Percentiles rank a stretch among this genome's conserved stretches.
Conservation (phyloP, 106 monocot species). For the Hemerocallis citrina region DNA sequence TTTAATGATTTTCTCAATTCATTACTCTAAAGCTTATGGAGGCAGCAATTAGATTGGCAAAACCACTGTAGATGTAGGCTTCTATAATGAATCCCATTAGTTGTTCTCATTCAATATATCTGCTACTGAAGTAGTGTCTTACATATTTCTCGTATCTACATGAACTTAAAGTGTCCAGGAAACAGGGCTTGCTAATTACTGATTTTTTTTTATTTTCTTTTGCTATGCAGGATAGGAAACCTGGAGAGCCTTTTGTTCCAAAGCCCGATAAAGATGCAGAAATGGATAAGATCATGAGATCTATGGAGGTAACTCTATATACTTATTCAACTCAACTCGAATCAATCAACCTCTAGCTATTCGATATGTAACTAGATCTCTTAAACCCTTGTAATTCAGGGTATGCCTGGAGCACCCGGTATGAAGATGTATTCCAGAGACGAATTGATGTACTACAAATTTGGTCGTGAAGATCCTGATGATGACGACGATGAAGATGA, state of each 20-base stretch:
- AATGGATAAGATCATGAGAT: constrained; percentile 92
- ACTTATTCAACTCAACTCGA: background rate
- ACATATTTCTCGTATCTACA: too few species aligned
- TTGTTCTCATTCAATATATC: too few species aligned
- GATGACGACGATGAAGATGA: constrained; percentile 64
- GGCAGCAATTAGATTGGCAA: too few species aligned
- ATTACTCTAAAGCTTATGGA: too few species aligned
- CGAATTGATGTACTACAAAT: constrained; percentile 76
- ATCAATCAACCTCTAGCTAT: background rate
- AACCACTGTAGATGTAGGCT: too few species aligned
- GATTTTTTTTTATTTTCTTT: background rate
- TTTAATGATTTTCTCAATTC: too few species aligned
- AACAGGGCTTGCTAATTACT: background rate
- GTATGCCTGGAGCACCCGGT: constrained; percentile 86
- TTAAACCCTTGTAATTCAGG: constrained; percentile 34
- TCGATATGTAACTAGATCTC: background rate
- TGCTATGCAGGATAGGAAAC: constrained; percentile 51
- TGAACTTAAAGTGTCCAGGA: background rate
- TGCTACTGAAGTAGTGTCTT: too few species aligned
- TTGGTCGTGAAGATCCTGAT: constrained; percentile 47
- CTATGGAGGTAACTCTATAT: constrained; percentile 72
- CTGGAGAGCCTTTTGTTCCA: constrained; percentile 72
- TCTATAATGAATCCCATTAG: too few species aligned
- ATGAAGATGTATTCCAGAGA: constrained; percentile 99
- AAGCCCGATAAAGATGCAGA: constrained; percentile 94